Conservation (phyloP, 1,284 basidiomycete genomes). For the Singerocomus inundabilis region DNA sequence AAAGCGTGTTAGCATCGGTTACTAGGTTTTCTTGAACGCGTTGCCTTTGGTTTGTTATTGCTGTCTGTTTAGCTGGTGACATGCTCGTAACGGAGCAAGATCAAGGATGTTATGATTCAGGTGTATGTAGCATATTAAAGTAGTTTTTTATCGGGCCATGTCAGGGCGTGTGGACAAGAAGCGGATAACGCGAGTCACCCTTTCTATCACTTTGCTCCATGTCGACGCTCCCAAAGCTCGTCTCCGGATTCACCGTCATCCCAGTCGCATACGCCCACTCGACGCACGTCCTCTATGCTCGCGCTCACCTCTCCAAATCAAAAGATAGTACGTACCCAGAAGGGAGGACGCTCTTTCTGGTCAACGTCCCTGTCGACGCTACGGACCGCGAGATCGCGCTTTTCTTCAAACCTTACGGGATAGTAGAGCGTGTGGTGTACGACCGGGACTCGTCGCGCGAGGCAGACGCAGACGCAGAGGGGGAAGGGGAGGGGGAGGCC, state of each 20-base stretch:
- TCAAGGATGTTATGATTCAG: not conserved
- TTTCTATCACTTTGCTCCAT: too few relatives aligned
- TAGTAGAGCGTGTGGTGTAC: conserved; percentile 72
- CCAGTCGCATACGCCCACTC: conserved; percentile 54
- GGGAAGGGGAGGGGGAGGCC: conserved; percentile 25
- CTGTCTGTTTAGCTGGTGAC: not conserved
- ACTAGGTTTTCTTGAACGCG: too few relatives aligned
- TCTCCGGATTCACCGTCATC: conserved; percentile 56
- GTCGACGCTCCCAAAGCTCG: conserved; percentile 17
- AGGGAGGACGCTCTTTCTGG: conserved; percentile 79
- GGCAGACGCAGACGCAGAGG: conserved; percentile 26
- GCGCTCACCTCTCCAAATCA: conserved; percentile 50
- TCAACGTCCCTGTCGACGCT: conserved; percentile 83
- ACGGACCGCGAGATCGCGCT: conserved; percentile 73
- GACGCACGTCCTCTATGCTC: conserved; percentile 64
- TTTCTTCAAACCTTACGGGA: conserved; percentile 74
- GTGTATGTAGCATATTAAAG: too few relatives aligned
- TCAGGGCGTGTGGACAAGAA: too few relatives aligned
- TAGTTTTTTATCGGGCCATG: too few relatives aligned
- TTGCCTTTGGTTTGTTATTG: not conserved
- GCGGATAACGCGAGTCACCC: too few relatives aligned
- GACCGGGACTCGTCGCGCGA: conserved; percentile 32
- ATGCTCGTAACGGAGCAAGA: too few relatives aligned
- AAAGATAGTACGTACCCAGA: conserved; percentile 48
- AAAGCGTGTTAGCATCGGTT: conserved; percentile 43